A percentile compares a stretch with the other conserved stretches of the same genome.
Conservation (phyloP, 768 basidiomycete species). For the Tulasnella sp. region DNA sequence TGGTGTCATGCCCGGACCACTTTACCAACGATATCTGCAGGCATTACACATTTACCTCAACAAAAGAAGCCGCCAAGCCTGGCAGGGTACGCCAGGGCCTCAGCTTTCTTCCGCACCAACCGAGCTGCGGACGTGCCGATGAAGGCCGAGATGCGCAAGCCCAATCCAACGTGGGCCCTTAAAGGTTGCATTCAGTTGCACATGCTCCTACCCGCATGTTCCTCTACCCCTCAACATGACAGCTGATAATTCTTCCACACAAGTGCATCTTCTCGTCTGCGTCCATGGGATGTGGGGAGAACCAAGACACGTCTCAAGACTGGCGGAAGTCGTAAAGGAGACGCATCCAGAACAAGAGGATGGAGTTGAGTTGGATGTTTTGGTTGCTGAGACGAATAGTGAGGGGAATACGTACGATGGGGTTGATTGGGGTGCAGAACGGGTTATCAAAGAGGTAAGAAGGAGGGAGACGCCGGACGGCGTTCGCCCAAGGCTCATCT, state of each 20-base stretch:
- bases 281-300: constrained; percentile 73
- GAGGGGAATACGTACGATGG: constrained; percentile 72
- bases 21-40: background rate
- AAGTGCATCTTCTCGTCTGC: constrained; percentile 31
- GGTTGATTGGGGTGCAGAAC: constrained; percentile 77
- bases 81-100: too few species aligned
- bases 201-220: too few species aligned
- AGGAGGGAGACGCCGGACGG: constrained; percentile 28
- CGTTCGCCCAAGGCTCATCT: background rate
- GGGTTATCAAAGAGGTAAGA: constrained; percentile 71
- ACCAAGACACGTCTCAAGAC: constrained; percentile 59
- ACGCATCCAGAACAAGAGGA: constrained; percentile 37
- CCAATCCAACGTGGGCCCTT: too few species aligned
- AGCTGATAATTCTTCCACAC: background rate
- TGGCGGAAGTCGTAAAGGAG: constrained; percentile 54
- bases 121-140: too few species aligned
- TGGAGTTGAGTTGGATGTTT: constrained; percentile 48
- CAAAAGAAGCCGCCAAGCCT: too few species aligned
- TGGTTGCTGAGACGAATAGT: constrained; percentile 63
- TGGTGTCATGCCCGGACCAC: too few species aligned
- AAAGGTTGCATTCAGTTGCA: too few species aligned
- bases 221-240: background rate
- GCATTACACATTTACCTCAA: too few species aligned
- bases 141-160: too few species aligned
- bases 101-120: too few species aligned